Percentiles rank a stretch among this genome's conserved stretches.
Conservation (phyloP, 306 rosid genomes). For the Quercus wislizeni region DNA sequence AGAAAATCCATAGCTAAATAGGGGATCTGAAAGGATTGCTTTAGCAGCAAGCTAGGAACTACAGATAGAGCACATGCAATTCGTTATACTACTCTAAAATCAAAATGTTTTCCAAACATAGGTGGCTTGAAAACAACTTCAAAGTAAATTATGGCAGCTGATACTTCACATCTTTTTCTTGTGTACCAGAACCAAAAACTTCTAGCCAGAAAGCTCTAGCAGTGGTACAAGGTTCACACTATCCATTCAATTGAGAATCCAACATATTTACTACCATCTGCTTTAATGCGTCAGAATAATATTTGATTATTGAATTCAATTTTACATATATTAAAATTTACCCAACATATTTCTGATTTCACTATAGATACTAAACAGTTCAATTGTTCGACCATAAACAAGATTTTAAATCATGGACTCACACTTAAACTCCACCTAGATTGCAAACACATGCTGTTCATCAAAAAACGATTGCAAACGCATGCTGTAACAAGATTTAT, state of each 20-base stretch:
- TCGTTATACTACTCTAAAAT: not conserved
- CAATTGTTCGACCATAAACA: not conserved
- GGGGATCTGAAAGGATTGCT: no score
- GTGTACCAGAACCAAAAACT: not conserved
- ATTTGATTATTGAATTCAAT: not conserved
- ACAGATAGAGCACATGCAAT: no score
- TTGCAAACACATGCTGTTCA: not conserved
- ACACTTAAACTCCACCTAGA: not conserved
- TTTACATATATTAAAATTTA: not conserved
- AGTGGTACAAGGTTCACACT: not conserved
- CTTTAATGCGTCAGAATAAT: not conserved
- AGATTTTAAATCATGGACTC: not conserved
- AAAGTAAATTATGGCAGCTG: no score
- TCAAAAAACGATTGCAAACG: not conserved
- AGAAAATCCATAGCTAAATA: no score
- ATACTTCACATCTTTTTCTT: not conserved
- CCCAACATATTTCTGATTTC: not conserved
- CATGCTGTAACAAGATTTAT: not conserved
- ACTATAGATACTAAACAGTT: not conserved
- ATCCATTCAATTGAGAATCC: not conserved
- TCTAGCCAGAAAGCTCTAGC: not conserved
- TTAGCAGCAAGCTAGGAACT: no score
- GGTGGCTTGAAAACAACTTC: not conserved
- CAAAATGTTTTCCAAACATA: not conserved
- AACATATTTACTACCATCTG: not conserved